phyloP scores from a whole-genome alignment of 306 rosid species.

The Casuarina cunninghamiana region DNA sequence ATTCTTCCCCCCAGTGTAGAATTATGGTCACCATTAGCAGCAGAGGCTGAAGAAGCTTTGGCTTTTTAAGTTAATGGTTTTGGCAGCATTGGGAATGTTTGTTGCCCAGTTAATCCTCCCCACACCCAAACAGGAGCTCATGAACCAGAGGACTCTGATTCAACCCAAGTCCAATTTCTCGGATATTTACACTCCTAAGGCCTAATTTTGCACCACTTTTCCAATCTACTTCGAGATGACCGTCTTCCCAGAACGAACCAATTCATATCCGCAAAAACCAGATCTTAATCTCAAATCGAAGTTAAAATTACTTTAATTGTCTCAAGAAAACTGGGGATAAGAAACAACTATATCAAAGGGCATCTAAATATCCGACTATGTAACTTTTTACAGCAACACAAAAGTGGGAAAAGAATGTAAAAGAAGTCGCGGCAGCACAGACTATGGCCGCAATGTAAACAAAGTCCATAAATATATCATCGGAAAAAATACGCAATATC shows the following conservation, averaged over 20 bases:
- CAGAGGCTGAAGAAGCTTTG: not conserved
- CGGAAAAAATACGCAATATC: not conserved
- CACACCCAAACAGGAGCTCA: not conserved
- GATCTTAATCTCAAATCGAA: too few species aligned
- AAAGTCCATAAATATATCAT: not conserved
- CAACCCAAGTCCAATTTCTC: not conserved
- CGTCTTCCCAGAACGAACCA: not conserved
- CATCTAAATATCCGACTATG: not conserved
- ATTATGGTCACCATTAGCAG: not conserved
- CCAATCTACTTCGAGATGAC: not conserved
- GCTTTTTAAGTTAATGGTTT: too few species aligned
- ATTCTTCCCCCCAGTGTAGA: too few species aligned
- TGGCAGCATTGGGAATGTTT: too few species aligned
- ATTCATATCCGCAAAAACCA: not conserved
- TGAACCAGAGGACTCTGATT: not conserved
- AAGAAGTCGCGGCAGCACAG: not conserved
- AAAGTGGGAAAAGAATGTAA: not conserved
- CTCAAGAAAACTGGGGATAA: not conserved
- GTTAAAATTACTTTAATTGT: too few species aligned
- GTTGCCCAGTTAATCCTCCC: not conserved
- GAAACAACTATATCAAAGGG: not conserved
- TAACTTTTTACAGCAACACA: not conserved
- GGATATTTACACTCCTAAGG: not conserved
- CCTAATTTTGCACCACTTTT: not conserved
- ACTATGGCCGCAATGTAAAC: too few species aligned